Base-by-base conservation (phyloP, 1,139 yeast species). In the Pichia norvegensis region DNA sequence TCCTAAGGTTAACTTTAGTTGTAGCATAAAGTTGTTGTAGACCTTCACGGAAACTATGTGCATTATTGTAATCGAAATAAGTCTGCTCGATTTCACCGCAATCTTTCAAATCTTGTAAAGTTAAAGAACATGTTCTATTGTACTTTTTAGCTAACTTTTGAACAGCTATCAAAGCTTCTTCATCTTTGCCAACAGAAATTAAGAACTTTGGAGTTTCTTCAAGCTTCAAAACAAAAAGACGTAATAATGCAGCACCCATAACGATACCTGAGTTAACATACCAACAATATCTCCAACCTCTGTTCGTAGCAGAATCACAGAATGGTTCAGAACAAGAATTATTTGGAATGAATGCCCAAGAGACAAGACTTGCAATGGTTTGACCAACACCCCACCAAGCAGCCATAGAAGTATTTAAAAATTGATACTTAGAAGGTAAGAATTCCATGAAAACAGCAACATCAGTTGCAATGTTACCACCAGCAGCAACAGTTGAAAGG, bases 351-450 rank as follows among this genome's bases (percentile, higher is more conserved):
- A 77, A 72, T 0, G 78, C 80, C 78, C 80, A 78, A 6, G 79
- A 74, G 37, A 76, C 56, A n/a, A 76, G 65, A 23, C 67, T 67
- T 9, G 80, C 74, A 41, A 78, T 64, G 0, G 80, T 72, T 60
- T 78, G 82, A 37, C 84, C 84, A 44, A 79, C 60, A 47, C 81
- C 81, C 83, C 84, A 79, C 67, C 76, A 78, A 27, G 68, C 64
- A 8, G 84, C 82, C 67, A 78, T 68, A 33, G 75, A 65, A 0
- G 82, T 76, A 45, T 76, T 67, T 49, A 79, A 61, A 70, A 73
- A 76, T 55, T 76, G 79, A 53, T 71, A 65, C 43, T 70, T 72
- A 39, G 67, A 66, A 2, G 85, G 84, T 47, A 78, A 62, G 52
- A 69, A 77, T 56, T 79, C 85, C 46, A 79, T 63, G 53, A 79